Evolutionary conservation across 352 stramenopile genomes (phyloP), one percentile per base, ranked within the genome.

Genomic region (Globisporangium yorkense): DNA sequence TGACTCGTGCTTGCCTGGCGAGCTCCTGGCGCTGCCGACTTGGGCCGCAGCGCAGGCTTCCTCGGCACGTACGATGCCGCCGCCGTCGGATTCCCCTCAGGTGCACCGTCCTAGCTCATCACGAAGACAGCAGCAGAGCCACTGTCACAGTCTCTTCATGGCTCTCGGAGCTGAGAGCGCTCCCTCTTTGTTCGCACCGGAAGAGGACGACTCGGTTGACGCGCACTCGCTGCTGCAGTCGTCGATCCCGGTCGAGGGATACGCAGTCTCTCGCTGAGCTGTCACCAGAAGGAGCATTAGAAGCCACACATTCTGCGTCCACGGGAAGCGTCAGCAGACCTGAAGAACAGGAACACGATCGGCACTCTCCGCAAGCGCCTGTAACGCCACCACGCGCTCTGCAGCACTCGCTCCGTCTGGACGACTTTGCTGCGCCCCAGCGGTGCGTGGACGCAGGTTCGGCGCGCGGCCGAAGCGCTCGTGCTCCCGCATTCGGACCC

Each of bases 181-280:
- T 47, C 21, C 4, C 20, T 27, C 18, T 49, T 12, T 2, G 20
- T n/a, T 7, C n/a, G n/a, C n/a, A 49, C 44, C 16, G 20, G 44
- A 31, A 13, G 12, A 13, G 44, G 5, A 5, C 9, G 44, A 5
- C n/a, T 49, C 7, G n/a, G 41, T 43, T 50, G 59, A 15, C 24
- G 29, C 21, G 31, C 9, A 20, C 33, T 24, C 2, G 12, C 35
- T 10, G 3, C 21, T 7, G 33, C 9, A 15, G 21, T 3, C 29
- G 56, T 67, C 6, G 67, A 75, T 1, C 71, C 69, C 13, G 75
- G 71, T 46, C 73, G 65, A 29, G 79, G 75, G 49, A 70, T 68
- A 31, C 74, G 68, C 20, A 89, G 61, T 9, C 75, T 72, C 27
- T 74, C 75, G 31, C 56, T 73, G 55, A 89, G 68, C 75, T 89